Evolutionary conservation across 1,139 yeast species (phyloP), one percentile per base, ranked within the genome.

Genomic region (Debaryomyces sp.): DNA sequence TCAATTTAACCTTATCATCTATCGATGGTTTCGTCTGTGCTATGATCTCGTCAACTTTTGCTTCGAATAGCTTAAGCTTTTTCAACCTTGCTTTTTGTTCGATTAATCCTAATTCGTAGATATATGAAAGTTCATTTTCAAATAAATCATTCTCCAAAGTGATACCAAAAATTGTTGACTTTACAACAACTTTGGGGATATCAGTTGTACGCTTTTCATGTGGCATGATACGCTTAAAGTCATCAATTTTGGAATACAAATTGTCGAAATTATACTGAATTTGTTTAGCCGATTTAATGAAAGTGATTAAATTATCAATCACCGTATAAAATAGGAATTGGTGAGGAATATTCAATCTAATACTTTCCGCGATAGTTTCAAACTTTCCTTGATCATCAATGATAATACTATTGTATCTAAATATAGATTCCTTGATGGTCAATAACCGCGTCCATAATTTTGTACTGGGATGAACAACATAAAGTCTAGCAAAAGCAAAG

Each of bases 281-380:
- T 52, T 86, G 90, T 48, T 72, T 75, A 15, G 80, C 64, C 0
- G 89, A 78, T 61, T 88, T 88, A 50, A 75, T 76, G 47, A 82
- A 68, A 0, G 89, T 82, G 35, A 86, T 78, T 2, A 82, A 61
- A 55, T 85, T 85, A 55, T 88, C 96, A 47, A 86, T 71, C 34
- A 87, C 80, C 9, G 82, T 79, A 63, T 85, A 86, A 50, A 87
- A 80, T 47, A 84, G 71, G 58, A 84, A 84, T 51, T 83, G 82
- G 59, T 83, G 82, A 1, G 90, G 89, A 44, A 85, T 68, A 46
- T 66, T 68, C 39, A 77, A 55, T 38, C 76, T 56, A 9, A 75
- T 61, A 2, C 69, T 63, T 12, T 58, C 58, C 7, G 77, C 58
- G 0, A 51, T 51, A 15, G 73, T 54, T 21, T 61, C 65, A 41